phyloP scores from a whole-genome alignment of 1,284 basidiomycete genomes.

The Cystobasidiaceae sp. region DNA sequence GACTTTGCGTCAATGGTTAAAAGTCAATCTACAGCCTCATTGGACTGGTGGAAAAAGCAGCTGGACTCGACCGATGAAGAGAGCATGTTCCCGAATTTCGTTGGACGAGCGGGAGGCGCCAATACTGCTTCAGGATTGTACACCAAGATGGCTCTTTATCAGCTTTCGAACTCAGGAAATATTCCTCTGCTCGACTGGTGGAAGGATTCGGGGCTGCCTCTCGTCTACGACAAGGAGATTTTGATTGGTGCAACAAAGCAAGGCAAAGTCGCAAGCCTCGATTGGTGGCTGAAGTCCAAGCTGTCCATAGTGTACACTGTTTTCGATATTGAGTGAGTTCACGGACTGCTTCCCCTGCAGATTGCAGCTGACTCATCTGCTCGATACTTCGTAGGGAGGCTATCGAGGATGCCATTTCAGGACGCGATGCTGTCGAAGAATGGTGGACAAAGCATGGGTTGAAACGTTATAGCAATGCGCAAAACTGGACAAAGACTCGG shows the following conservation, averaged over 20 bases:
- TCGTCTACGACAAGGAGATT: conserved; percentile 70
- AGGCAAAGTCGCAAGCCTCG: conserved; percentile 69
- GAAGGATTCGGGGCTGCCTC: conserved; percentile 64
- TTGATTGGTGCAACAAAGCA: conserved; percentile 69
- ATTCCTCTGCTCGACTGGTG: conserved; percentile 74
- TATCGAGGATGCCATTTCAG: conserved; percentile 24
- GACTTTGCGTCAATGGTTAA: conserved; percentile 61
- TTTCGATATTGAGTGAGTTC: conserved; percentile 70
- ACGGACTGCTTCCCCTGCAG: neutral
- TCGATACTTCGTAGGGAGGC: conserved; percentile 30
- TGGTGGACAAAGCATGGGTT: conserved; percentile 30
- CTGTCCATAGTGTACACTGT: conserved; percentile 71
- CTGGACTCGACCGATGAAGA: neutral
- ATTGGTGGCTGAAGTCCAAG: conserved; percentile 75
- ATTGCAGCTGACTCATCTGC: neutral
- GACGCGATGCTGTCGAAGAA: conserved; percentile 23
- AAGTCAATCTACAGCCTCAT: conserved; percentile 52
- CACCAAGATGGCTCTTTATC: conserved; percentile 65
- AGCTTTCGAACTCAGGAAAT: conserved; percentile 70
- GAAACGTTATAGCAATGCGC: conserved; percentile 24
- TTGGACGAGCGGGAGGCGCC: neutral
- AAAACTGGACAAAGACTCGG: conserved; percentile 28
- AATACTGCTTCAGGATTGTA: conserved; percentile 62
- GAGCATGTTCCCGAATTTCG: neutral
- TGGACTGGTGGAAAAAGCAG: conserved; percentile 64